Percentiles rank a stretch among this genome's conserved stretches.
These are phyloP conservation scores for Globisporangium rhizosaccharum DNA, from an alignment of 352 stramenopile genomes.

Conservation along the genomic window DNA sequence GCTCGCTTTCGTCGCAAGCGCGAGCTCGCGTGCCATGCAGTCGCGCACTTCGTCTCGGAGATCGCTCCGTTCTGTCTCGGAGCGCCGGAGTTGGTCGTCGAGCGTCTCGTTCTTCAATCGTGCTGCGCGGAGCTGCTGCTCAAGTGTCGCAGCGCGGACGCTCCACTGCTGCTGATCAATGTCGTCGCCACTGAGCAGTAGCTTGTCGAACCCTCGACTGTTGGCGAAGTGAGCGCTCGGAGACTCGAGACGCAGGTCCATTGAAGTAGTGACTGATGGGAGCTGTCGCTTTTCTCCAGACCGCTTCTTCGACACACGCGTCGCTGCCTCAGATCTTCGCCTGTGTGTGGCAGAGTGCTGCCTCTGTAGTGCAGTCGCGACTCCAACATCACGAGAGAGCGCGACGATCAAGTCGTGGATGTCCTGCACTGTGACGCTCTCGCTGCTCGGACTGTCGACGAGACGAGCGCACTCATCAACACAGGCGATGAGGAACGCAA, in stretches of 20 bases:
- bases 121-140: conserved; percentile 27
- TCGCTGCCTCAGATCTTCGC: background rate
- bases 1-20: conserved; percentile 19
- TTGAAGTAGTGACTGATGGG: too few relatives aligned
- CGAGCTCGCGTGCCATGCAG: conserved; percentile 23
- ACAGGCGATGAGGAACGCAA: conserved; percentile 38
- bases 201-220: too few relatives aligned
- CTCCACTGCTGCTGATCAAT: conserved; percentile 14
- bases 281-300: too few relatives aligned
- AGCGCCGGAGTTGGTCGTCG: conserved; percentile 30
- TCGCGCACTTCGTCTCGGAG: conserved; percentile 30
- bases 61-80: conserved; percentile 35
- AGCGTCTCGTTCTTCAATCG: conserved; percentile 42
- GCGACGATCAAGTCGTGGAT: conserved; percentile 33
- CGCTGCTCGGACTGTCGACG: conserved; percentile 12
- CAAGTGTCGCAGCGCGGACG: conserved; percentile 25
- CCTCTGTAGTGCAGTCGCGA: background rate
- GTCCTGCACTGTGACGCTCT: conserved; percentile 24
- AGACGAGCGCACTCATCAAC: conserved; percentile 34
- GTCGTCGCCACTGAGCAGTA: background rate
- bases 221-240: too few relatives aligned
- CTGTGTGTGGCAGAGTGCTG: background rate
- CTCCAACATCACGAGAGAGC: conserved; percentile 18
- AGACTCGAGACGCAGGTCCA: too few relatives aligned
- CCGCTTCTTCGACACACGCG: too few relatives aligned